A percentile compares a stretch with the other conserved stretches of the same genome.
Conservation (phyloP, 257 asterid genomes). For the Solanum bukasovii region DNA sequence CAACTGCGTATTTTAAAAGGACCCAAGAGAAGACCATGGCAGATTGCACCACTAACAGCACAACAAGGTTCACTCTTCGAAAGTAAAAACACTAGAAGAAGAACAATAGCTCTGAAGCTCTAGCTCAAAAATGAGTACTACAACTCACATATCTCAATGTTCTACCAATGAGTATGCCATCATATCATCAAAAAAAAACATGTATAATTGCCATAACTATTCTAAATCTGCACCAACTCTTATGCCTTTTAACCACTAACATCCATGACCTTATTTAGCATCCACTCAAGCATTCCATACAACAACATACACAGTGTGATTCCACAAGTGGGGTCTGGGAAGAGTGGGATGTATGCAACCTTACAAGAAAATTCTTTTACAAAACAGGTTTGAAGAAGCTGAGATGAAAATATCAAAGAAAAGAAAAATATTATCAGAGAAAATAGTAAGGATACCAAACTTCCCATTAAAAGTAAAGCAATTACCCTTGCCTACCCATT, state of each 20-base stretch:
- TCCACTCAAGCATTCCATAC: background rate
- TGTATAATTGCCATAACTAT: background rate
- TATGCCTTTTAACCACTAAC: background rate
- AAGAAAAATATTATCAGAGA: no score
- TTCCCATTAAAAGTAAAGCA: no score
- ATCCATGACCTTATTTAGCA: background rate
- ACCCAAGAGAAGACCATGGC: background rate
- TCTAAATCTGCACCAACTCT: background rate
- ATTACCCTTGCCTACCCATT: no score
- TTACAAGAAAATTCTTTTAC: background rate
- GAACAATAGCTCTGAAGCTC: background rate
- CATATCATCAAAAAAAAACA: background rate
- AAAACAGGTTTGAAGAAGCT: no score
- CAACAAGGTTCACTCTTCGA: background rate
- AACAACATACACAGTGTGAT: background rate
- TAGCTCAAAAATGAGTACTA: background rate
- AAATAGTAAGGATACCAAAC: no score
- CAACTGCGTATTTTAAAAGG: background rate
- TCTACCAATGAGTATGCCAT: background rate
- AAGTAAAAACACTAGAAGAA: background rate
- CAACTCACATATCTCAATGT: background rate
- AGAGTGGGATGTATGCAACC: background rate
- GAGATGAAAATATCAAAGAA: no score
- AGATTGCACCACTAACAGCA: background rate
- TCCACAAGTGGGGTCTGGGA: background rate